Percentiles rank a stretch among this genome's conserved stretches.
Evolutionary conservation across 805 yeast genomes (phyloP).

Genomic region (Yarrowia sp.): DNA sequence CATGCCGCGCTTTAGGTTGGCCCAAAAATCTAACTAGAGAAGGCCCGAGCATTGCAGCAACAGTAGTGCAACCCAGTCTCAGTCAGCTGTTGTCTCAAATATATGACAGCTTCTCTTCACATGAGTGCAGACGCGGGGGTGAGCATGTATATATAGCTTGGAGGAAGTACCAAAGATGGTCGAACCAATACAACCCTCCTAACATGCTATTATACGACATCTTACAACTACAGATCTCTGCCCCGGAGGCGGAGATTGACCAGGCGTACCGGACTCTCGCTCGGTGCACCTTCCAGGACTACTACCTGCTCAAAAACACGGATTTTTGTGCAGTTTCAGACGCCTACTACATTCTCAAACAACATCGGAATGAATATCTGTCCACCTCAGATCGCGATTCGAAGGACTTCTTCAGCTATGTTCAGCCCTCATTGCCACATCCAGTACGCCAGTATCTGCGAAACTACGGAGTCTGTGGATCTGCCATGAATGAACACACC

Average conservation of each 20-base stretch:
- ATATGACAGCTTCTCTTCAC: background rate
- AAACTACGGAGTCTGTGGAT: background rate
- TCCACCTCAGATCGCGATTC: background rate
- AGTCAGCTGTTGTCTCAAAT: background rate
- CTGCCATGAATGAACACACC: background rate
- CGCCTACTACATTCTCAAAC: slow-evolving; percentile 16
- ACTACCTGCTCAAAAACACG: background rate
- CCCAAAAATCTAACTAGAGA: background rate
- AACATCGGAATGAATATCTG: slow-evolving; percentile 6
- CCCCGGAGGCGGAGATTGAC: slow-evolving; percentile 6
- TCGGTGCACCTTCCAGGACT: slow-evolving; percentile 5
- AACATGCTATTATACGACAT: slow-evolving; percentile 4
- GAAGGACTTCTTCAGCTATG: slow-evolving; percentile 1
- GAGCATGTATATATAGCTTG: background rate
- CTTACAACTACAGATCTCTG: background rate
- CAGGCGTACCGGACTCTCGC: slow-evolving; percentile 14
- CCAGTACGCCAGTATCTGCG: slow-evolving; percentile 3
- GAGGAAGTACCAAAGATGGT: too few relatives aligned
- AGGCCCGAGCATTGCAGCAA: background rate
- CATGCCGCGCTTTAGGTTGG: background rate
- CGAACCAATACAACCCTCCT: background rate
- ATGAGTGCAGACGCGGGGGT: background rate
- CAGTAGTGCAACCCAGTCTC: background rate
- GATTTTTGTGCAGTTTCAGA: slow-evolving; percentile 5
- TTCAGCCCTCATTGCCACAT: background rate